Base-by-base conservation (phyloP, 2,329 filamentous ascomycete genomes). In the Knoxdaviesia proteae region DNA sequence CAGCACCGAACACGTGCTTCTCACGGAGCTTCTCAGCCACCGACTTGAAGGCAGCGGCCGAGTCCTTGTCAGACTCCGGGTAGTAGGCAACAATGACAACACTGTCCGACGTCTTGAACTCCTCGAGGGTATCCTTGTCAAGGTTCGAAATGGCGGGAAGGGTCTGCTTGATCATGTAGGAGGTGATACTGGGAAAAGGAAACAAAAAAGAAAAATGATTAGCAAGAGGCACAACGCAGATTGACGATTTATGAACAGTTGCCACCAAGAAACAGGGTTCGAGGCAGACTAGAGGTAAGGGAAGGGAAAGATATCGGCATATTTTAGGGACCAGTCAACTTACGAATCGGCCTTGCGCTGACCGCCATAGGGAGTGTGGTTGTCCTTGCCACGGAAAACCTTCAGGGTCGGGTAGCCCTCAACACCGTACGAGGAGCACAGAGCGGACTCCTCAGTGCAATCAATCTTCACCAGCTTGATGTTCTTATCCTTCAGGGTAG, bases 361-460 rank as follows among this genome's bases (percentile, higher is more conserved):
- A 57, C 90, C 90, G 54, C 70, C 69, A 67, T 98, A 98, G 49
- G 87, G 80, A 50, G 74, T 69, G 58, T 84, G 64, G 59, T 80
- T 84, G 7, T 94, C 84, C 38, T 66, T 63, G 53, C 90, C 88
- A 55, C 88, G 84, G 86, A 98, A 98, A 65, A 98, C 76, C 78
- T 96, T 98, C 58, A 98, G 76, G 51, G 90, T 98, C 48, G 90
- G 90, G 72, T 98, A 98, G 50, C 90, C 90, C 70, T 96, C 86
- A 38, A 98, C 87, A 48, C 84, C 87, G 55, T 82, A 83, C 53
- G 74, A 68, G 62, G 86, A 74, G 76, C 90, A 98, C 51, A 98
- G 80, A 34, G 93, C 84, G 49, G 77, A 67, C 70, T 98, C 84
- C 60, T 82, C 86, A 57, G 88, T 96, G 73, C 90, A 96, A 69